Conservation (phyloP, 2,329 filamentous ascomycete species). For the Trichocomaceae sp. region DNA sequence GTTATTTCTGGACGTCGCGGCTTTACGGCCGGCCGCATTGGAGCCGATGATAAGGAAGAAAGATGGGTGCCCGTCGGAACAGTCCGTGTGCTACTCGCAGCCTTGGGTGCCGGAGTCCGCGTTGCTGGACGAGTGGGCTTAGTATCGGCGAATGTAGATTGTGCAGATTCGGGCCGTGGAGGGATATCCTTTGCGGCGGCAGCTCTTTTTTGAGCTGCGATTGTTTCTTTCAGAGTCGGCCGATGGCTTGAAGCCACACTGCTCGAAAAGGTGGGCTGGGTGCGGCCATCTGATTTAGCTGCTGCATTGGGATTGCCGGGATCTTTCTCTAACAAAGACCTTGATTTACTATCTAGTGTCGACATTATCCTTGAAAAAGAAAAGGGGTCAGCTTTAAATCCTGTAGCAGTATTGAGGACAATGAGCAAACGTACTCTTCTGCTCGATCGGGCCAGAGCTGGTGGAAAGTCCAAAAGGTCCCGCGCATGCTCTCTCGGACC, state of each 20-base stretch:
- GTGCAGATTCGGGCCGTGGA: slow-evolving; percentile 53
- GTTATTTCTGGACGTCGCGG: slow-evolving; percentile 32
- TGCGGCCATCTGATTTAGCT: slow-evolving; percentile 14
- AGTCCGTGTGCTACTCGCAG: slow-evolving; percentile 23
- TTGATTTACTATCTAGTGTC: slow-evolving; percentile 68
- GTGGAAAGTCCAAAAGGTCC: slow-evolving; percentile 79
- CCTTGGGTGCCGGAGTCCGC: slow-evolving; percentile 25
- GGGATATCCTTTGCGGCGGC: slow-evolving; percentile 38
- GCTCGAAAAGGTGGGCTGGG: slow-evolving; percentile 17
- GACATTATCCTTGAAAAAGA: slow-evolving; percentile 60
- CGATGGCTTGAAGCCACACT: slow-evolving; percentile 24
- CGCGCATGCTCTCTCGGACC: slow-evolving; percentile 78
- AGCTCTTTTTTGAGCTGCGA: slow-evolving; percentile 70
- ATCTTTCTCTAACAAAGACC: slow-evolving; percentile 74
- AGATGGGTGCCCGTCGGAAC: slow-evolving; percentile 31
- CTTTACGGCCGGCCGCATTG: slow-evolving; percentile 45
- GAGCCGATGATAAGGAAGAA: slow-evolving; percentile 52
- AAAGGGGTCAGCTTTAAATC: slow-evolving; percentile 17
- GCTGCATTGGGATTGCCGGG: slow-evolving; percentile 55
- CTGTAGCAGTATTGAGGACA: neutral
- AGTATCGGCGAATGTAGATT: slow-evolving; percentile 45
- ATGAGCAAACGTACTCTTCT: slow-evolving; percentile 52
- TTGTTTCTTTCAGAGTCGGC: slow-evolving; percentile 67
- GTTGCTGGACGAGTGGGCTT: slow-evolving; percentile 33
- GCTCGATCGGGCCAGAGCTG: slow-evolving; percentile 70